Percentiles rank a stretch among this genome's conserved stretches.
Evolutionary conservation across 257 asterid genomes (phyloP).

Genomic region (Przewalskia tangutica): DNA sequence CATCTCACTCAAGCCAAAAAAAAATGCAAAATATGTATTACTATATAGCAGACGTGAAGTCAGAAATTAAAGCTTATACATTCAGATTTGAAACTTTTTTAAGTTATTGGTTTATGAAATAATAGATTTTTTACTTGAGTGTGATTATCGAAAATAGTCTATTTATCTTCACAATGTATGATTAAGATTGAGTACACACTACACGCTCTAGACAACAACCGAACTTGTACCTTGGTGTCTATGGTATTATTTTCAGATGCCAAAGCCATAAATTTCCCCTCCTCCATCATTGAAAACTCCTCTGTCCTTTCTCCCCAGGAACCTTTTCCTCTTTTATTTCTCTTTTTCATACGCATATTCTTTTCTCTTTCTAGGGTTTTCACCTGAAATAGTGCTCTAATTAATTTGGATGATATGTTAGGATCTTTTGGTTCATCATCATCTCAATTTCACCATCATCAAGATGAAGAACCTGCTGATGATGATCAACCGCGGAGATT

Average conservation of each 20-base stretch:
- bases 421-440: constrained; percentile 74
- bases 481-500: constrained; percentile 3
- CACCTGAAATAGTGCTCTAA: constrained; percentile 15
- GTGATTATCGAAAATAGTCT: too few relatives aligned
- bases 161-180: too few relatives aligned
- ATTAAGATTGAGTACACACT: too few relatives aligned
- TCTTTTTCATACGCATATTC: background rate
- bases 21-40: background rate
- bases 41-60: too few relatives aligned
- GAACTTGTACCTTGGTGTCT: too few relatives aligned
- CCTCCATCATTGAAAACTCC: background rate
- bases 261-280: constrained; percentile 1
- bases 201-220: too few relatives aligned
- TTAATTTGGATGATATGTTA: constrained; percentile 33
- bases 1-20: background rate
- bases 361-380: constrained; percentile 50
- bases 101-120: too few relatives aligned
- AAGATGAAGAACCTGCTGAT: constrained; percentile 3
- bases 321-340: background rate
- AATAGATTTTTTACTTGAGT: too few relatives aligned
- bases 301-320: background rate
- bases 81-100: too few relatives aligned
- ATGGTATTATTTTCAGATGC: background rate
- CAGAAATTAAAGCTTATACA: too few relatives aligned
- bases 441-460: constrained; percentile 27